Conservation (phyloP, 2,329 filamentous ascomycete genomes). For the Pseudogymnoascus pannorum region DNA sequence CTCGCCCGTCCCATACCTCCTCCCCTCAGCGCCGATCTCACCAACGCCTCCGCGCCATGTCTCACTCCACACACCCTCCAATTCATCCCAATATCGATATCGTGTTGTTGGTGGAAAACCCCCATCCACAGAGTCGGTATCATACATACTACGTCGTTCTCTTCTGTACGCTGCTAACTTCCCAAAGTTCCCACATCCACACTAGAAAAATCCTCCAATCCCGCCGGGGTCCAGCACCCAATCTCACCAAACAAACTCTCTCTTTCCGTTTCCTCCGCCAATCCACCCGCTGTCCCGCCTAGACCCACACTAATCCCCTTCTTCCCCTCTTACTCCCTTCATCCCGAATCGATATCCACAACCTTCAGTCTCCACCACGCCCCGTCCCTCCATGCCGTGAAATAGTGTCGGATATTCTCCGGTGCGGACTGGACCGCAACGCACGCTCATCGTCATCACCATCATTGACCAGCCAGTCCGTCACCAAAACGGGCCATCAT, state of each 20-base stretch:
- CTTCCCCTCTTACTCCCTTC: background rate
- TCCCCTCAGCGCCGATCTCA: background rate
- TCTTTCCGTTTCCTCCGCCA: background rate
- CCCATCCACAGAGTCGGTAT: background rate
- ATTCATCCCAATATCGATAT: background rate
- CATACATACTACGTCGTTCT: background rate
- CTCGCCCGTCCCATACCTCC: background rate
- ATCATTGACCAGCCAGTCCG: background rate
- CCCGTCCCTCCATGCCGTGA: constrained; percentile 2
- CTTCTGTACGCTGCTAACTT: background rate
- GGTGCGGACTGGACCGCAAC: constrained; percentile 3
- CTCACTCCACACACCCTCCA: background rate
- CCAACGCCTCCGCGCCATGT: background rate
- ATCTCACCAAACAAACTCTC: background rate
- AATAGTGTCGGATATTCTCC: constrained; percentile 5
- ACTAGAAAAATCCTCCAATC: background rate
- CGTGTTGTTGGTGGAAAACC: background rate
- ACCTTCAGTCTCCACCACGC: background rate
- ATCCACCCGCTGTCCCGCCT: background rate
- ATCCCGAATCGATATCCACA: background rate
- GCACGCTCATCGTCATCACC: background rate
- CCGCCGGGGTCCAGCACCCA: background rate
- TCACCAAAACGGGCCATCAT: background rate
- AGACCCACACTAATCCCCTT: background rate
- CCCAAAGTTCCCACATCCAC: background rate